Evolutionary conservation across 192 early-diverging fungal species (phyloP).

Genomic region (Lobosporangium transversale): DNA sequence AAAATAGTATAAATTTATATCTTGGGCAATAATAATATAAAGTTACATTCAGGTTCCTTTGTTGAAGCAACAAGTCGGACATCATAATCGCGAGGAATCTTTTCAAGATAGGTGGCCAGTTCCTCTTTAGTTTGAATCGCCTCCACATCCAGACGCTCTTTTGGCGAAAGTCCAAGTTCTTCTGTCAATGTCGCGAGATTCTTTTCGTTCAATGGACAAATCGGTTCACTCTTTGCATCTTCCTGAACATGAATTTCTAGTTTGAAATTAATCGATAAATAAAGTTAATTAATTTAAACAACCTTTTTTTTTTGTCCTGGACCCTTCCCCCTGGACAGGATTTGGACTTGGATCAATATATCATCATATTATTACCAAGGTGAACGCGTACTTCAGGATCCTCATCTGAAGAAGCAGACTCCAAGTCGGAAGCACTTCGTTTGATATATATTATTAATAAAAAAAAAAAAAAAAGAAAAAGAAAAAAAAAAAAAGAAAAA

Average conservation of each 20-base stretch:
- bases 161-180: conserved; percentile 13
- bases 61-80: conserved; percentile 23
- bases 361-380: conserved; percentile 27
- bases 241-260: conserved; percentile 44
- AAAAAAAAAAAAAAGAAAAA: background rate
- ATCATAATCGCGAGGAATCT: conserved; percentile 37
- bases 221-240: conserved; percentile 28
- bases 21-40: background rate
- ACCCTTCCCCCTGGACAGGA: no score
- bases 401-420: conserved; percentile 30
- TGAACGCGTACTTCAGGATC: conserved; percentile 35
- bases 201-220: conserved; percentile 37
- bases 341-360: background rate
- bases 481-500: background rate
- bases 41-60: conserved; percentile 21
- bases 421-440: conserved; percentile 27
- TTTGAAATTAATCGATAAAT: no score
- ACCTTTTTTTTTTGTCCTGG: no score
- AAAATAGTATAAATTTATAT: background rate
- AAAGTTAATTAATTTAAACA: no score
- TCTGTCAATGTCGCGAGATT: conserved; percentile 11
- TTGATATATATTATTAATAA: background rate
- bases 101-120: conserved; percentile 27
- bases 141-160: conserved; percentile 24
- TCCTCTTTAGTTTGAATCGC: conserved; percentile 38